Conservation (phyloP, 345 rosid genomes). For the Melaleuca quinquenervia region DNA sequence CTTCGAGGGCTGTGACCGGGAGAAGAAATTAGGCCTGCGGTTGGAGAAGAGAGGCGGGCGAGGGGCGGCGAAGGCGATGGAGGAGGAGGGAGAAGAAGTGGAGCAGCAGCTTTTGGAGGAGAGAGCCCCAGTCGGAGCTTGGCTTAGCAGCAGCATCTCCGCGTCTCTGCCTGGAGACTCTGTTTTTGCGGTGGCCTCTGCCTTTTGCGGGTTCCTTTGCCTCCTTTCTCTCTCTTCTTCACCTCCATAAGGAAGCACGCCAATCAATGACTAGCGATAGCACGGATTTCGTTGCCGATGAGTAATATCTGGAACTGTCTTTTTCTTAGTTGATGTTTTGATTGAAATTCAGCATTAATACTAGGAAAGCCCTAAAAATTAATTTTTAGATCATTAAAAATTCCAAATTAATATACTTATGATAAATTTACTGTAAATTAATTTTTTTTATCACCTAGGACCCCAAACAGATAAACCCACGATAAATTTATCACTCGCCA, state of each 20-base stretch:
- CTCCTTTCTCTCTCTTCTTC: background rate
- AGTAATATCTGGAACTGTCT: background rate
- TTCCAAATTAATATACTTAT: too few relatives aligned
- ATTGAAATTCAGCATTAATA: background rate
- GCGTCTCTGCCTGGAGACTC: background rate
- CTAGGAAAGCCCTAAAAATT: background rate
- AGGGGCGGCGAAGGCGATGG: conserved; percentile 20
- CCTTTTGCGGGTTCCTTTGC: background rate
- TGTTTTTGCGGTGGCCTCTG: background rate
- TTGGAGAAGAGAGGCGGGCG: conserved; percentile 17
- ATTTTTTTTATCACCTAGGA: too few relatives aligned
- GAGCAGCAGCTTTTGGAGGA: conserved; percentile 19
- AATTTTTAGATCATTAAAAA: too few relatives aligned
- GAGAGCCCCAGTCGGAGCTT: conserved; percentile 38
- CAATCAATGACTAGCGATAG: background rate
- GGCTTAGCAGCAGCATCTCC: conserved; percentile 40
- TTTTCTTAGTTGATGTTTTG: background rate
- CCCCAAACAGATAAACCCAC: too few relatives aligned
- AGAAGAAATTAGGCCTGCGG: conserved; percentile 10
- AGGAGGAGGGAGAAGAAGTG: background rate
- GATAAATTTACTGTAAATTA: too few relatives aligned
- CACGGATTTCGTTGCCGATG: background rate
- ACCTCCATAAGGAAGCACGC: background rate
- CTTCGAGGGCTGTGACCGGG: background rate
- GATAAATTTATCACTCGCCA: too few relatives aligned